Evolutionary conservation across 2,329 filamentous ascomycete species (phyloP).

Genomic region (Rhynchosporium agropyri): DNA sequence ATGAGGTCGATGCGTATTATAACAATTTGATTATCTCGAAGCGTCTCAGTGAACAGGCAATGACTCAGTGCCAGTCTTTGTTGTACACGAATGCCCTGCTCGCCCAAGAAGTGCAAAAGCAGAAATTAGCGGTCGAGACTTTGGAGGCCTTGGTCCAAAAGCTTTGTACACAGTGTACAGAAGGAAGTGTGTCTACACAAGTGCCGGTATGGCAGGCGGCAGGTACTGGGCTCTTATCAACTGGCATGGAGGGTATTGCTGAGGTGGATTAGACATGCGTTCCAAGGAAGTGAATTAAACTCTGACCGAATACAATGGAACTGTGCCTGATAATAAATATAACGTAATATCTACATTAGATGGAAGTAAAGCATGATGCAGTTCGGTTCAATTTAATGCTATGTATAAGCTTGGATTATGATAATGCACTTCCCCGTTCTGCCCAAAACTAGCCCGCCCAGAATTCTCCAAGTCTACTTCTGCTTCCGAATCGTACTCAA

Average conservation of each 20-base stretch:
- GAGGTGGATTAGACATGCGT: neutral
- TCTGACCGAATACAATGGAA: too few species aligned
- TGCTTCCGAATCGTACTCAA: too few species aligned
- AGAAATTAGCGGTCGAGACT: neutral
- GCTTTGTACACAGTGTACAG: neutral
- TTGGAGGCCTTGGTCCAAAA: neutral
- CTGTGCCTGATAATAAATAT: neutral
- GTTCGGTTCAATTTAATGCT: too few species aligned
- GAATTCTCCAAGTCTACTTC: too few species aligned
- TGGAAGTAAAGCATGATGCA: too few species aligned
- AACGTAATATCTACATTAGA: neutral
- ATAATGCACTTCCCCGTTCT: too few species aligned
- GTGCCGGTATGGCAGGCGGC: neutral
- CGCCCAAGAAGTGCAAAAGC: neutral
- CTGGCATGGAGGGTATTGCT: neutral
- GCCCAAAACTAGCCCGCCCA: too few species aligned
- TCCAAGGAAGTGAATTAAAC: neutral
- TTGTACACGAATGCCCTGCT: neutral
- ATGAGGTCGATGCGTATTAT: neutral
- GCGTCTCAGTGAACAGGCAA: neutral
- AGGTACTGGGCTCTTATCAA: neutral
- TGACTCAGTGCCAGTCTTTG: neutral
- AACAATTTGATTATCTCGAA: neutral
- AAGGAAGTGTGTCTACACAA: neutral
- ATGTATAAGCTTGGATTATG: too few species aligned